Evolutionary conservation across 371 early-diverging fungal species (phyloP), one percentile per base, ranked within the genome.

Genomic region (Mucor racemosus): DNA sequence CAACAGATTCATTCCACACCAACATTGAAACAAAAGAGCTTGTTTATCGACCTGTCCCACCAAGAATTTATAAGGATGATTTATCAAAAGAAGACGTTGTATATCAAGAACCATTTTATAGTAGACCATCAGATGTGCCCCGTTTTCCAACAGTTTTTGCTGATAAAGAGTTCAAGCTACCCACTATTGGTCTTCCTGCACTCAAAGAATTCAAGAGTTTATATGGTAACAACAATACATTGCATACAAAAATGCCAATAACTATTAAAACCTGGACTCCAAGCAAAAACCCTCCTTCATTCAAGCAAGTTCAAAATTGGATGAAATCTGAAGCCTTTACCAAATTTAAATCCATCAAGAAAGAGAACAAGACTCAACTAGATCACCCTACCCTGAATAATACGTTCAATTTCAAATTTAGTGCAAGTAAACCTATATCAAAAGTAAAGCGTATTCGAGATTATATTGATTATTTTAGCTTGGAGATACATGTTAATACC

Each of bases 71-170:
- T 13, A 14, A 50, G 1, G 39, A 58, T 6, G 36, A 64, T 26
- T 36, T 57, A 19, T 26, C 58, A 5, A 53, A 36, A 8, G 17
- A 65, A 58, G 7, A 19, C 34, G 66, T 78, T 6, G 67, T 79
- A 0, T 88, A 92, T 44, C 77, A 76, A 31, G 85, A 84, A 38
- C 93, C 95, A 0, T 85, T 76, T 38, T 94, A 85, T 59, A 85
- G 87, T 10, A 78, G 88, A 39, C 84, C 80, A 5, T 63, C 61
- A 0, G 88, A 93, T 67, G 79, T 80, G 1, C 88, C 92, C 0
- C 64, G 70, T 5, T 72, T 63, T 17, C 66, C 75, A 11, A 84
- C 84, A 33, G 72, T 77, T 1, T 89, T 86, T 73, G 76, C 85
- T 6, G 88, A 86, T 1, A 81, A 80, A 57, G 85, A 86, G 26